These are phyloP conservation scores for Leucogyrophana mollusca DNA, from an alignment of 768 basidiomycete species.

Conservation along the genomic window DNA sequence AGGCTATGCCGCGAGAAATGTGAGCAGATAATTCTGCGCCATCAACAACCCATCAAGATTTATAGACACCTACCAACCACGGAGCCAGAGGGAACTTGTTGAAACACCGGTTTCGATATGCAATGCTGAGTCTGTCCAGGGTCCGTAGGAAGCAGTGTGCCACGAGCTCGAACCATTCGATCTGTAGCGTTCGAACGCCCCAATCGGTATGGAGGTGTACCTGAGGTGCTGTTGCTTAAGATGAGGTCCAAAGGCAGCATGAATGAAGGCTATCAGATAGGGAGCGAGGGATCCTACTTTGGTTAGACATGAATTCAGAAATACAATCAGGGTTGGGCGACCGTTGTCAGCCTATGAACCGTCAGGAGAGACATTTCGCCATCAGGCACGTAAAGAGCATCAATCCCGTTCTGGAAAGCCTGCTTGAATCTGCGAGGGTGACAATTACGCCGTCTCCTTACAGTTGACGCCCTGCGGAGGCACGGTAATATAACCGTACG, in stretches of 20 bases:
- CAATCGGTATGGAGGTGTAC: slow-evolving; percentile 8
- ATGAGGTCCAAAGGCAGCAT: slow-evolving; percentile 5
- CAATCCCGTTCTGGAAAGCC: slow-evolving; percentile 23
- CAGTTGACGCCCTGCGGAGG: slow-evolving; percentile 19
- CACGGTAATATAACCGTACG: slow-evolving; percentile 29
- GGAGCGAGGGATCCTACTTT: slow-evolving; percentile 24
- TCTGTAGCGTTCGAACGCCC: neutral
- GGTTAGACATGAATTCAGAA: slow-evolving; percentile 24
- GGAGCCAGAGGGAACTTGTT: slow-evolving; percentile 2
- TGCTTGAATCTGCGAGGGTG: slow-evolving; percentile 26
- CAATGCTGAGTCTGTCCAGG: slow-evolving; percentile 16
- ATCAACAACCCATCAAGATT: slow-evolving; percentile 11
- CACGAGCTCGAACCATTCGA: slow-evolving; percentile 7
- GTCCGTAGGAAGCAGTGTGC: no score
- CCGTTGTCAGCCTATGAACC: slow-evolving; percentile 24
- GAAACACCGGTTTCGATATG: slow-evolving; percentile 18
- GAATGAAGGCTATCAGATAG: neutral
- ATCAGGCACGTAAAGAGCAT: slow-evolving; percentile 27
- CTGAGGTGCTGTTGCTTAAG: slow-evolving; percentile 16
- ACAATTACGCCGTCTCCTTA: slow-evolving; percentile 27
- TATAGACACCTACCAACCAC: slow-evolving; percentile 5
- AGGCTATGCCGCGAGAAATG: slow-evolving; percentile 24
- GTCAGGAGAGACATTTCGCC: slow-evolving; percentile 10
- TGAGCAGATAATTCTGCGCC: slow-evolving; percentile 9
- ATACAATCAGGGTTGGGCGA: slow-evolving; percentile 23